Base-by-base conservation (phyloP, 108 stramenopile species). In the Fistulifera pelliculosa region DNA sequence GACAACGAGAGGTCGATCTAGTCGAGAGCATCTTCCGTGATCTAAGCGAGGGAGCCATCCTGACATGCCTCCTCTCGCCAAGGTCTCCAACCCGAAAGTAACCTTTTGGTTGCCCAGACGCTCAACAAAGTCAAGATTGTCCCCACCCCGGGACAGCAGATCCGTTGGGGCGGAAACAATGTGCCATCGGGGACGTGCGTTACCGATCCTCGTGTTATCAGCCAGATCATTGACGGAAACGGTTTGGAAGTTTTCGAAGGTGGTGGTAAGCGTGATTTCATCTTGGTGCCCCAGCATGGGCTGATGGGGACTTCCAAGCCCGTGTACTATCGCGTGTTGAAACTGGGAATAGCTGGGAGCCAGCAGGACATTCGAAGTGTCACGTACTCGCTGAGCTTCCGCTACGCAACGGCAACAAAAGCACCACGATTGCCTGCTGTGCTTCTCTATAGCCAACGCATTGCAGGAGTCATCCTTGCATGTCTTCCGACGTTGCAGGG, bases 281-380 rank as follows among this genome's bases (percentile, higher is more conserved):
- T 52, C 6, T 26, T 52, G 19, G 38, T 39, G 3, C 35, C 52
- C 3, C 52, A 52, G 23, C 21, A 23, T 6, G 52, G 52, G 3
- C 11, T 52, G 18, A 52, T 28, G 11, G 52, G 52, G 18, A 52
- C 52, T 6, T 52, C 52, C 52, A 52, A 26, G 52, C 52, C 52
- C 3, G 52, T 52, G 25, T 52, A 52, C 11, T 52, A 52, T 26
- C 19, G 52, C 3, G 19, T 21, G 19, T 11, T 52, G 5, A 21
- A 22, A 10, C 18, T 22, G 3, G 52, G 23, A 26, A 52, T 23
- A 4, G 18, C 3, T 21, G 6, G 6, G 19, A 52, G 21, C 11
- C 7, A 26, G 23, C 5, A 21, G 3, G 6, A 6, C 10, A 18
- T 52, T 18, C 3, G 23, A 10, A 11, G 28, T 28, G 21, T 52